A percentile compares a stretch with the other conserved stretches of the same genome.
Evolutionary conservation across 306 rosid species (phyloP).

Genomic region (Cucurbita maxima): DNA sequence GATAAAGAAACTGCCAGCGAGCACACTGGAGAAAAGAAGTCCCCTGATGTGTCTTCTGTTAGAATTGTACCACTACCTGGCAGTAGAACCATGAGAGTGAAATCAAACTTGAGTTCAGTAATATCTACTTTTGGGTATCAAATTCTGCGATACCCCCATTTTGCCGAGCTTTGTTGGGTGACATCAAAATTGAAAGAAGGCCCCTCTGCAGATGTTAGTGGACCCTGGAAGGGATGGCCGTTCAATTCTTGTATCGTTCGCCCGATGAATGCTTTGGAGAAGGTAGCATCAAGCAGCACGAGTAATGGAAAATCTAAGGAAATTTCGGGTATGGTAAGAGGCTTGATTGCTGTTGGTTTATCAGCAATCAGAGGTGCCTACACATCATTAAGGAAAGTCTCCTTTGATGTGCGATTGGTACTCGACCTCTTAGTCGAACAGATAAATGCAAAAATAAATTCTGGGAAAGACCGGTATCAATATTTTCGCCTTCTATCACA

Average conservation of each 20-base stretch:
- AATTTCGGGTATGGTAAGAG: constrained; percentile 53
- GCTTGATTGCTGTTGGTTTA: constrained; percentile 81
- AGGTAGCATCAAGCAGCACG: constrained; percentile 26
- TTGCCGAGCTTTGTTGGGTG: constrained; percentile 95
- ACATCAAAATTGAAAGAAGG: constrained; percentile 86
- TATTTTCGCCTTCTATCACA: constrained; percentile 74
- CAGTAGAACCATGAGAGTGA: constrained; percentile 47
- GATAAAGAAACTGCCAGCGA: constrained; percentile 19
- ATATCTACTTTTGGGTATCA: constrained; percentile 86
- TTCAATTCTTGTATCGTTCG: constrained; percentile 81
- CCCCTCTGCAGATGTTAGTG: constrained; percentile 70
- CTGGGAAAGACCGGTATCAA: constrained; percentile 69
- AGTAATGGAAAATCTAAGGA: constrained; percentile 43
- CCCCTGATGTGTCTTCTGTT: constrained; percentile 22
- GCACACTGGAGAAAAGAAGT: constrained; percentile 15
- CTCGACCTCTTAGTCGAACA: constrained; percentile 56
- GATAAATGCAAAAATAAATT: constrained; percentile 47
- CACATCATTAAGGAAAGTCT: constrained; percentile 69
- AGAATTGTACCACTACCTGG: constrained; percentile 33
- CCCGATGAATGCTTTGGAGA: constrained; percentile 37
- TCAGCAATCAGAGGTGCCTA: constrained; percentile 75
- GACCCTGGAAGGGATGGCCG: constrained; percentile 99
- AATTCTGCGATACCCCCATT: constrained; percentile 79
- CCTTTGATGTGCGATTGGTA: constrained; percentile 61
- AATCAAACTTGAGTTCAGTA: constrained; percentile 53